Conservation (phyloP, 202 grass and related monocot species). For the Musa balbisiana region DNA sequence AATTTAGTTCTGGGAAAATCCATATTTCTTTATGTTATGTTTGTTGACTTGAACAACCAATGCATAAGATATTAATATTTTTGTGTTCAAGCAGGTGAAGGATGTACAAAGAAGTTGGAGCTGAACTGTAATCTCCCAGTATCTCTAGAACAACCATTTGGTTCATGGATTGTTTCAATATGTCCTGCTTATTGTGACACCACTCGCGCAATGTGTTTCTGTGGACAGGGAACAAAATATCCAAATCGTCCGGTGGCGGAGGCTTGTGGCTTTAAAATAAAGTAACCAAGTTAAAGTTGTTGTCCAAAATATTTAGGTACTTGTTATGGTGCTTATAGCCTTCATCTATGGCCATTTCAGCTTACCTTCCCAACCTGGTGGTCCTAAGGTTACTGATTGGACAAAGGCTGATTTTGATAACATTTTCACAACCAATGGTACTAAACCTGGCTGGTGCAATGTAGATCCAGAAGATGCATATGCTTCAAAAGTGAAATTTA, state of each 20-base stretch:
- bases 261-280: constrained; percentile 83
- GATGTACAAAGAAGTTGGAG: constrained; percentile 53
- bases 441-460: constrained; percentile 88
- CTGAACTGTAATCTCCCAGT: constrained; percentile 62
- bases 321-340: constrained; percentile 27
- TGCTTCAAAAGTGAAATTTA: constrained; percentile 68
- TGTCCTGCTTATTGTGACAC: constrained; percentile 82
- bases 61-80: not conserved
- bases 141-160: constrained; percentile 51
- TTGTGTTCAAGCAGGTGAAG: constrained; percentile 41
- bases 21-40: not conserved
- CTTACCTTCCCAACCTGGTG: constrained; percentile 52
- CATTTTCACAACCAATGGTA: constrained; percentile 70
- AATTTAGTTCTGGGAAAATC: not conserved
- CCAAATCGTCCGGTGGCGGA: constrained; percentile 82
- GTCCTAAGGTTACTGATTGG: constrained; percentile 62
- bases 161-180: constrained; percentile 76
- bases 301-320: not conserved
- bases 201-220: constrained; percentile 91
- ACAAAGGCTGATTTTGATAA: constrained; percentile 60
- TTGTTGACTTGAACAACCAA: not conserved
- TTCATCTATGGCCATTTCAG: constrained; percentile 38
- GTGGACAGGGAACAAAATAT: constrained; percentile 80
- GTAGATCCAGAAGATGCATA: constrained; percentile 68
- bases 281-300: constrained; percentile 34